A percentile compares a stretch with the other conserved stretches of the same genome.
phyloP scores from a whole-genome alignment of 306 rosid genomes.

The Lupinus albus region DNA sequence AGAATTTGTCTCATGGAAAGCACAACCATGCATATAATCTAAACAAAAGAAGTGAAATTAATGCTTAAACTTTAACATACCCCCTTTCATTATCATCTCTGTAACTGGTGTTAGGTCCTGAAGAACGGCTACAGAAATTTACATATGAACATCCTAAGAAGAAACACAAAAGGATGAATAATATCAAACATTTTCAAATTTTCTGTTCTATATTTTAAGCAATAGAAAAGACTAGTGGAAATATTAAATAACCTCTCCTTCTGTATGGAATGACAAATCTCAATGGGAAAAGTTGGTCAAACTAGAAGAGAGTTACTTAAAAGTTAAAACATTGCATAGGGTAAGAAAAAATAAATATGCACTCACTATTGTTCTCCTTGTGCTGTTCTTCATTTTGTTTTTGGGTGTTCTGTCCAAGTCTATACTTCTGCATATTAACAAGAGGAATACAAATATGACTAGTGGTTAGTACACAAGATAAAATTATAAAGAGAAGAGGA shows the following conservation, averaged over 20 bases:
- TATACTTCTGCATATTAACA: slow-evolving; percentile 72
- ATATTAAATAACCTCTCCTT: background rate
- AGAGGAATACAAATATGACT: slow-evolving; percentile 17
- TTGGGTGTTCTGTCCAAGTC: slow-evolving; percentile 74
- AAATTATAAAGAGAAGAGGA: background rate
- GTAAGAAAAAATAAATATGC: background rate
- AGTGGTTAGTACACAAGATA: background rate
- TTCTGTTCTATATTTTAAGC: background rate
- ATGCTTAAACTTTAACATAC: slow-evolving; percentile 51
- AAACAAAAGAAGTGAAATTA: slow-evolving; percentile 1
- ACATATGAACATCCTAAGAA: slow-evolving; percentile 60
- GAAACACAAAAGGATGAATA: slow-evolving; percentile 10
- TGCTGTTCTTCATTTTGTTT: slow-evolving; percentile 59
- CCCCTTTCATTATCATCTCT: slow-evolving; percentile 56
- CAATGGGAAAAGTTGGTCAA: background rate
- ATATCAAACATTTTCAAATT: background rate
- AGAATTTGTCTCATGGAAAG: slow-evolving; percentile 23
- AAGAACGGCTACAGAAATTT: slow-evolving; percentile 51
- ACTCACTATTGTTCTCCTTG: slow-evolving; percentile 63
- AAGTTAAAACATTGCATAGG: background rate
- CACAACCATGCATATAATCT: background rate
- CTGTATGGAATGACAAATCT: background rate
- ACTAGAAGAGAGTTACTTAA: background rate
- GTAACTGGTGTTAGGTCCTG: slow-evolving; percentile 50
- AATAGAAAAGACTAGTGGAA: slow-evolving; percentile 17